phyloP scores from a whole-genome alignment of 441 rosid genomes.

The Gossypium davidsonii region DNA sequence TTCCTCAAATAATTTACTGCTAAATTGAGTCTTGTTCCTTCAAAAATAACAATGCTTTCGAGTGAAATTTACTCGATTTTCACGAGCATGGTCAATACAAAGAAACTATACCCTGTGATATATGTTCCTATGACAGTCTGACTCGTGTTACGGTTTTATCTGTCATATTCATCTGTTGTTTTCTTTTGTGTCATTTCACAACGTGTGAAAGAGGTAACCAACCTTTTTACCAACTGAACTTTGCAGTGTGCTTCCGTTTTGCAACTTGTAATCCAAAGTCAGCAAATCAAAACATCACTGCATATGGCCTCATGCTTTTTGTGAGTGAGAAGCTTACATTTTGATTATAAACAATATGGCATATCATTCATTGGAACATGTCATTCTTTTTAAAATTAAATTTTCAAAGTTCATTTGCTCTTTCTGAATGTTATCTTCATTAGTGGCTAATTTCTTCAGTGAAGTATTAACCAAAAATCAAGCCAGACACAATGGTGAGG shows the following conservation, averaged over 20 bases:
- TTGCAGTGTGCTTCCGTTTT: slow-evolving; percentile 70
- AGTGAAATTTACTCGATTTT: not conserved
- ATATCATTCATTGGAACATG: not conserved
- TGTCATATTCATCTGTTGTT: not conserved
- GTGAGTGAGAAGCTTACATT: slow-evolving; percentile 46
- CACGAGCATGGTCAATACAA: not conserved
- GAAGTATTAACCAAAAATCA: not conserved
- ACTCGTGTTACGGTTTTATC: not conserved
- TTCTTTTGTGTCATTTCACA: too few relatives aligned
- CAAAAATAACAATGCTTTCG: not conserved
- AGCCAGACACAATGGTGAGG: not conserved
- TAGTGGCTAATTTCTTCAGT: not conserved
- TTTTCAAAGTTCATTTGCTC: not conserved
- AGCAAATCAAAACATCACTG: slow-evolving; percentile 77
- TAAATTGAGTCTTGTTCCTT: not conserved
- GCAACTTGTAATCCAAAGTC: slow-evolving; percentile 73
- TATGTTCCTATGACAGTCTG: not conserved
- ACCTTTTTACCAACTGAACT: slow-evolving; percentile 13
- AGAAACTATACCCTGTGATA: not conserved
- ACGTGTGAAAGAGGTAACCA: not conserved
- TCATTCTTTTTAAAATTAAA: not conserved
- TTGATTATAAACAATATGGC: slow-evolving; percentile 1
- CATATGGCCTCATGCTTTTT: slow-evolving; percentile 78
- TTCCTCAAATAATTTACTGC: not conserved
- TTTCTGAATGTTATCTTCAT: not conserved